Evolutionary conservation across 148 eudicot species (phyloP).

Genomic region (Rhododendron henanense): DNA sequence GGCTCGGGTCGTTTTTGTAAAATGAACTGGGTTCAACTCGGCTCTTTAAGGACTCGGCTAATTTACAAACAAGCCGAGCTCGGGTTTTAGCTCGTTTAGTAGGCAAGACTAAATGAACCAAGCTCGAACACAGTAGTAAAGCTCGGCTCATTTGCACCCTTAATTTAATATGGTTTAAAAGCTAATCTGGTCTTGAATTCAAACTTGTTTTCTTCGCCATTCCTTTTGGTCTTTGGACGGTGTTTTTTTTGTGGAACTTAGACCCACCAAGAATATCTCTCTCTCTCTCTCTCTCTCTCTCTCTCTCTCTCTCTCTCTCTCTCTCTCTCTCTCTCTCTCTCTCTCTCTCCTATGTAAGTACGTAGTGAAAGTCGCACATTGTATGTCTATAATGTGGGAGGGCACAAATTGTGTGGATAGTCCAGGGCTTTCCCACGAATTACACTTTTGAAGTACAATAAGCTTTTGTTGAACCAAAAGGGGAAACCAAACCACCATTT

Average conservation of each 20-base stretch:
- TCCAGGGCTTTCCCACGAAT: background rate
- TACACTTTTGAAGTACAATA: background rate
- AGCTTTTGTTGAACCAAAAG: background rate
- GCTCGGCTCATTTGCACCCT: background rate
- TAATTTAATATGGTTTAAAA: background rate
- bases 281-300: background rate
- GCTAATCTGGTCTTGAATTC: background rate
- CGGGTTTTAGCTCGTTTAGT: too few species aligned
- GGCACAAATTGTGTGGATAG: background rate
- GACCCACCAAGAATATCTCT: background rate
- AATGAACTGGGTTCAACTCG: background rate
- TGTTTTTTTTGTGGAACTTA: background rate
- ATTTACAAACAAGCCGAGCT: background rate
- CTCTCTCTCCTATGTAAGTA: background rate
- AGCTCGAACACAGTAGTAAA: too few species aligned
- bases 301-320: background rate
- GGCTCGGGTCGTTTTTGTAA: background rate
- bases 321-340: too few species aligned
- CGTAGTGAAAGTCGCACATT: background rate
- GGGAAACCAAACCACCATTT: background rate
- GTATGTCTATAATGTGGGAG: background rate
- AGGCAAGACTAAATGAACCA: too few species aligned
- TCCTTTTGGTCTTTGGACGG: background rate
- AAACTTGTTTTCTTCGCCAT: background rate
- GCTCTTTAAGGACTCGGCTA: background rate